These are phyloP conservation scores for Aquilaria yunnanensis DNA, from an alignment of 345 rosid genomes.

Conservation along the genomic window DNA sequence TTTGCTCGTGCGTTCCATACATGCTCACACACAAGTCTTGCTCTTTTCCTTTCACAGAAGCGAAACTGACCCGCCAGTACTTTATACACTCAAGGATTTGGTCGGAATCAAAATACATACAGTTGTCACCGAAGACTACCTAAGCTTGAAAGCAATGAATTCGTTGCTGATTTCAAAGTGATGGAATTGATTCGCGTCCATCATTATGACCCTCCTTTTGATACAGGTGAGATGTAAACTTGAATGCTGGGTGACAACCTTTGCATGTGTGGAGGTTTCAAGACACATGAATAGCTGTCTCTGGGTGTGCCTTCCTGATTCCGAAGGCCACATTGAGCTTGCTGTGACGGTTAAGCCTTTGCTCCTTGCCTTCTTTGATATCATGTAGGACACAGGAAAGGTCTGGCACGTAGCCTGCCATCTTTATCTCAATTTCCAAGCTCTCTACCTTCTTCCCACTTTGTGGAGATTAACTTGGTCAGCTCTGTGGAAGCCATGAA, in stretches of 20 bases:
- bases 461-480: constrained; percentile 34
- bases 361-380: constrained; percentile 53
- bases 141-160: too few relatives aligned
- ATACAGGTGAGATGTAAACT: constrained; percentile 29
- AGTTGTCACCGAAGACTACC: too few relatives aligned
- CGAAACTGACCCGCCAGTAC: too few relatives aligned
- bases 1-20: too few relatives aligned
- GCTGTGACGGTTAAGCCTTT: constrained; percentile 37
- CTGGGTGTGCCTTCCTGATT: constrained; percentile 27
- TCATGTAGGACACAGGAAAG: constrained; percentile 47
- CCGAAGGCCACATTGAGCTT: constrained; percentile 53
- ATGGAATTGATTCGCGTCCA: constrained; percentile 46
- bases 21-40: too few relatives aligned
- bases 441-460: constrained; percentile 32
- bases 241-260: constrained; percentile 43
- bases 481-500: constrained; percentile 44
- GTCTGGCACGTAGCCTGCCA: constrained; percentile 41
- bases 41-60: too few relatives aligned
- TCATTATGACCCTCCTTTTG: constrained; percentile 28
- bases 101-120: constrained; percentile 6
- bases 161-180: constrained; percentile 29
- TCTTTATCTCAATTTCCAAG: constrained; percentile 32
- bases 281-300: constrained; percentile 26
- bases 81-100: too few relatives aligned
- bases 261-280: constrained; percentile 46